Conservation (phyloP, 2,329 filamentous ascomycete species). For the Claviceps pusilla region DNA sequence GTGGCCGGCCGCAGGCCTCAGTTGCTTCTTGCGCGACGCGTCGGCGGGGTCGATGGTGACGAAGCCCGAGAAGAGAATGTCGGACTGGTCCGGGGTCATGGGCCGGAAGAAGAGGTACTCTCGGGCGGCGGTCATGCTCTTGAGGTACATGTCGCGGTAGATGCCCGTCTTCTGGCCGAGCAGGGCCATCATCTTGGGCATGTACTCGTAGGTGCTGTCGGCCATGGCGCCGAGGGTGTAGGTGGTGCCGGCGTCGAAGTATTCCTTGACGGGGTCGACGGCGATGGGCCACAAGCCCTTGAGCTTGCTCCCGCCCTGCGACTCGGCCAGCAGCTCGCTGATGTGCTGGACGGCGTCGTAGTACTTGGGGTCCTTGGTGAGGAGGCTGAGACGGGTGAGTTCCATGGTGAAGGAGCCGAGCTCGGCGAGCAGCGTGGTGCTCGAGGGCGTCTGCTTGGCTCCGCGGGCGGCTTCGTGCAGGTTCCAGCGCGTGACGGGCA, state of each 20-base stretch:
- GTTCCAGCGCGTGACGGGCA: slow-evolving; percentile 25
- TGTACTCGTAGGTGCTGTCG: slow-evolving; percentile 45
- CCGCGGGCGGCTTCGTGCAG: slow-evolving; percentile 13
- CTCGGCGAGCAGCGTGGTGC: slow-evolving; percentile 36
- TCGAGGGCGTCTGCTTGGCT: slow-evolving; percentile 8
- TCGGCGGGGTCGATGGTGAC: slow-evolving; percentile 23
- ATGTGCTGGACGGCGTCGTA: slow-evolving; percentile 60
- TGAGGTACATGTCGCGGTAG: slow-evolving; percentile 50
- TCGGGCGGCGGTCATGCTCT: slow-evolving; percentile 42
- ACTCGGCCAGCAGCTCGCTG: slow-evolving; percentile 47
- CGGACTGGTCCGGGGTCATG: slow-evolving; percentile 42
- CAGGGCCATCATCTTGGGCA: slow-evolving; percentile 48
- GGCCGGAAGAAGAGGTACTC: slow-evolving; percentile 55
- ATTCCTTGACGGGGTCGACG: slow-evolving; percentile 42
- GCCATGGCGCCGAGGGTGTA: slow-evolving; percentile 37
- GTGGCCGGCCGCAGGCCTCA: slow-evolving; percentile 4
- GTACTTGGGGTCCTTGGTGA: slow-evolving; percentile 55
- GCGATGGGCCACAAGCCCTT: slow-evolving; percentile 61
- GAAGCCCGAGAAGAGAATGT: slow-evolving; percentile 47
- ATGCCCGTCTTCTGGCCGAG: slow-evolving; percentile 43
- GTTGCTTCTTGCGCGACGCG: neutral
- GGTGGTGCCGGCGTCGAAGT: slow-evolving; percentile 44
- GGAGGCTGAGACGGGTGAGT: slow-evolving; percentile 54
- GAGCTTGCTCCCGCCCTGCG: slow-evolving; percentile 51
- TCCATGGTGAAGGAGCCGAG: slow-evolving; percentile 55